A percentile compares a stretch with the other conserved stretches of the same genome.
Evolutionary conservation across 768 basidiomycete genomes (phyloP).

Genomic region (Tubosaeta sp.): DNA sequence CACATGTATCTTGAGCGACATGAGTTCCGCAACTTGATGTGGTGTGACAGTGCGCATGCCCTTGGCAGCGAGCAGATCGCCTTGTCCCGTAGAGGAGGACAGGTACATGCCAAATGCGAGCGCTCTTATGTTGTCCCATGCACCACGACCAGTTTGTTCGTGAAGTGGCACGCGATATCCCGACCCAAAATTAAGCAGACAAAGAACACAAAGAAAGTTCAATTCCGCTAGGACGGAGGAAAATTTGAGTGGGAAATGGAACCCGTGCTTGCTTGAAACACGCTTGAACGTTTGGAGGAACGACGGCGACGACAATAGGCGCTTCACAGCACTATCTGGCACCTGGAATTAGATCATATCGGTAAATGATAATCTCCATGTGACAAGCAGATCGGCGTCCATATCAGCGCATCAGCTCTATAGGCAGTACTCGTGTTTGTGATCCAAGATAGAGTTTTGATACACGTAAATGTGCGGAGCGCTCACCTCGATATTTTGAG

Average conservation of each 20-base stretch:
- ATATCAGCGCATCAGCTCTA: neutral
- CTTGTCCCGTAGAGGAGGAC: constrained; percentile 50
- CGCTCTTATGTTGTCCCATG: constrained; percentile 78
- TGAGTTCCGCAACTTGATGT: constrained; percentile 64
- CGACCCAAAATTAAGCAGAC: constrained; percentile 79
- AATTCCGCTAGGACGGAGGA: constrained; percentile 69
- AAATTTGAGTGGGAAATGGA: constrained; percentile 77
- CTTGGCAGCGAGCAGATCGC: constrained; percentile 58
- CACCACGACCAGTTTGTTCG: constrained; percentile 67
- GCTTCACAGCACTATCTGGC: constrained; percentile 48
- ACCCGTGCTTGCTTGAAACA: constrained; percentile 61
- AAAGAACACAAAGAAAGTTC: constrained; percentile 74
- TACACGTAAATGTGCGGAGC: neutral
- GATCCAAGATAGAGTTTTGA: constrained; percentile 4
- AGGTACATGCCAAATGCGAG: constrained; percentile 72
- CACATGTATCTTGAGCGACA: constrained; percentile 63
- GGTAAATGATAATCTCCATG: constrained; percentile 3
- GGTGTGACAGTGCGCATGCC: constrained; percentile 56
- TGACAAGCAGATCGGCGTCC: neutral
- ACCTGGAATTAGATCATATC: constrained; percentile 45
- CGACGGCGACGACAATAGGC: constrained; percentile 59
- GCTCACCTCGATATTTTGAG: constrained; percentile 52
- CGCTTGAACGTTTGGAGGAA: constrained; percentile 61
- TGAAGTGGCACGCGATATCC: constrained; percentile 77
- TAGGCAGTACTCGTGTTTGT: neutral